Evolutionary conservation across 2,329 filamentous ascomycete genomes (phyloP).

Genomic region (Penicillium expansum): DNA sequence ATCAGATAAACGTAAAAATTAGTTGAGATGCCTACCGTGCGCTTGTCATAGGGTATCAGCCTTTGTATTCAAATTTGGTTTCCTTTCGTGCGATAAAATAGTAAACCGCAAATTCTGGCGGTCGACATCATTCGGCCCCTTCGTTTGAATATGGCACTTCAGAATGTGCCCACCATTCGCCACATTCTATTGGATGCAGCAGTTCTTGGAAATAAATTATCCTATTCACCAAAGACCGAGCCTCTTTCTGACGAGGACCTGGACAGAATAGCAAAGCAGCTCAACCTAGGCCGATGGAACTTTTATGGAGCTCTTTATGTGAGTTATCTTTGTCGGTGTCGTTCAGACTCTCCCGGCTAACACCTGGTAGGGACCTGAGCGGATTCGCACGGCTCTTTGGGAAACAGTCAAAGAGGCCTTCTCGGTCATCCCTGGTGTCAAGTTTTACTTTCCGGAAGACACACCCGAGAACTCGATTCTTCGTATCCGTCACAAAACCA

Average conservation of each 20-base stretch:
- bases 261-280: constrained; percentile 41
- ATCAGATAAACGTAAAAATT: no score
- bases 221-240: constrained; percentile 27
- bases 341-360: neutral
- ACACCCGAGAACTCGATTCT: constrained; percentile 32
- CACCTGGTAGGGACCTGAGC: constrained; percentile 24
- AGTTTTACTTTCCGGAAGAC: constrained; percentile 43
- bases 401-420: constrained; percentile 47
- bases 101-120: constrained; percentile 8
- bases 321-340: neutral
- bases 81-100: no score
- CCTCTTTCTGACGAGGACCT: constrained; percentile 42
- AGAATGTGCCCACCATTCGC: constrained; percentile 49
- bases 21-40: no score
- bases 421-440: constrained; percentile 10
- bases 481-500: constrained; percentile 29
- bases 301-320: constrained; percentile 51
- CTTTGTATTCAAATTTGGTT: no score
- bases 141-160: constrained; percentile 42
- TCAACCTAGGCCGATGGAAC: constrained; percentile 50
- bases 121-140: constrained; percentile 41
- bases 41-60: no score
- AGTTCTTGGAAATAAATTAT: constrained; percentile 42
- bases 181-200: constrained; percentile 48
- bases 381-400: constrained; percentile 34